Evolutionary conservation across 208 protist species (phyloP).

Genomic region (Leptomonas seymouri): DNA sequence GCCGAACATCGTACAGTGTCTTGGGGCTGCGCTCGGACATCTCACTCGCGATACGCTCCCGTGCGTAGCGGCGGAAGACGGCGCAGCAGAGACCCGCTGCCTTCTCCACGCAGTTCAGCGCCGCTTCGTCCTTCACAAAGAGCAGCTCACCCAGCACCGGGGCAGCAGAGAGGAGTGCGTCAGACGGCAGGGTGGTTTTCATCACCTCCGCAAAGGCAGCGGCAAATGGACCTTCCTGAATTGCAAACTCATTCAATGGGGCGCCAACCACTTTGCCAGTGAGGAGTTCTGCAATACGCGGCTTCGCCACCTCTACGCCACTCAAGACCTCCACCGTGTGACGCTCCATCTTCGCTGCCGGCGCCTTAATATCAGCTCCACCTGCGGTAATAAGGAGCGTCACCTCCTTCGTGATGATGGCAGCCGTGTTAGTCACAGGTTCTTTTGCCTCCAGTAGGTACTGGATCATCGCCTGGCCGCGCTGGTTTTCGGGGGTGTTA

Average conservation of each 20-base stretch:
- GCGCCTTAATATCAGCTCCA: constrained; percentile 20
- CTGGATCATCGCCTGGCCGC: constrained; percentile 80
- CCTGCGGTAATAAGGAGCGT: constrained; percentile 53
- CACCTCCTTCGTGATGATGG: constrained; percentile 44
- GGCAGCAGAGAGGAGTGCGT: constrained; percentile 55
- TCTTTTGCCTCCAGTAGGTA: constrained; percentile 62
- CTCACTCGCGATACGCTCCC: constrained; percentile 57
- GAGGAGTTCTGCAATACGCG: constrained; percentile 31
- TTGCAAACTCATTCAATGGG: constrained; percentile 68
- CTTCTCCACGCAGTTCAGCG: constrained; percentile 66
- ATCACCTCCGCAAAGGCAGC: constrained; percentile 40
- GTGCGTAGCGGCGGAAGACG: constrained; percentile 76
- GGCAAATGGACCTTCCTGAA: constrained; percentile 80
- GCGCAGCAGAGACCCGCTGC: constrained; percentile 79
- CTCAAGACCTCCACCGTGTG: constrained; percentile 19
- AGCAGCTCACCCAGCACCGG: constrained; percentile 77
- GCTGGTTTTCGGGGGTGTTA: constrained; percentile 84
- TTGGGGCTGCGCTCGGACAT: constrained; percentile 52
- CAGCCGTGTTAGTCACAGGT: constrained; percentile 52
- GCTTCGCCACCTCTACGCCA: constrained; percentile 12
- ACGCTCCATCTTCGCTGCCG: constrained; percentile 19
- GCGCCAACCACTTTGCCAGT: constrained; percentile 47
- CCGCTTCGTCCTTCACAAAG: constrained; percentile 81
- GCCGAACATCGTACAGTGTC: constrained; percentile 64
- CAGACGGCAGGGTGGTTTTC: constrained; percentile 25